A percentile compares a stretch with the other conserved stretches of the same genome.
Evolutionary conservation across 768 basidiomycete genomes (phyloP).

Genomic region (Dacryopinax spathularia): DNA sequence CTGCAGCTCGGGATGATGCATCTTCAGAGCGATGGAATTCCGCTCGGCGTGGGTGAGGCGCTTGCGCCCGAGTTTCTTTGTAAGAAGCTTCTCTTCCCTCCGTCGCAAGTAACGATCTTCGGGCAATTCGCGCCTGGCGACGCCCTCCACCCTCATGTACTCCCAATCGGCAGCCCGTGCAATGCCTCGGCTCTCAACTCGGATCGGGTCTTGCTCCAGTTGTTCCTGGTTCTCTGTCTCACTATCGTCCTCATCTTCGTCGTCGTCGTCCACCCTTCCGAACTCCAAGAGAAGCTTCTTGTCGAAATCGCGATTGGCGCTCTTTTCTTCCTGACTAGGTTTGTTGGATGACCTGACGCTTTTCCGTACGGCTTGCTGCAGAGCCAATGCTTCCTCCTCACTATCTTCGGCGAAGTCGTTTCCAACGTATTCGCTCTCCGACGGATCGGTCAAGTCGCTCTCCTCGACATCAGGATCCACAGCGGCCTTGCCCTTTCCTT

Average conservation of each 20-base stretch:
- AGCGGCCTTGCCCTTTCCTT: slow-evolving; percentile 22
- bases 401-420: neutral
- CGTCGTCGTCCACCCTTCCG: slow-evolving; percentile 1
- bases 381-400: neutral
- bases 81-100: neutral
- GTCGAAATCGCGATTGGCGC: neutral
- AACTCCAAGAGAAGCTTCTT: neutral
- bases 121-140: neutral
- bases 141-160: neutral
- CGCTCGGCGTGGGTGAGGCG: slow-evolving; percentile 32
- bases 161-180: neutral
- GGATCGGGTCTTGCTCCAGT: neutral
- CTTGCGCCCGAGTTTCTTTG: neutral
- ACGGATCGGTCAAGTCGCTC: neutral
- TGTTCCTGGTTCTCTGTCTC: slow-evolving; percentile 8
- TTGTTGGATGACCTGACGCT: neutral
- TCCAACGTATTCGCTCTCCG: neutral
- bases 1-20: slow-evolving; percentile 63
- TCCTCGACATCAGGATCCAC: too few species aligned
- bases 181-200: neutral
- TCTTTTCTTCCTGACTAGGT: neutral
- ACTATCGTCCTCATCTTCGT: slow-evolving; percentile 9
- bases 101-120: neutral
- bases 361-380: neutral
- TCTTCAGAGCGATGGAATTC: slow-evolving; percentile 43